These are phyloP conservation scores for Saprolegnia diclina DNA, from an alignment of 352 stramenopile species.

Conservation along the genomic window DNA sequence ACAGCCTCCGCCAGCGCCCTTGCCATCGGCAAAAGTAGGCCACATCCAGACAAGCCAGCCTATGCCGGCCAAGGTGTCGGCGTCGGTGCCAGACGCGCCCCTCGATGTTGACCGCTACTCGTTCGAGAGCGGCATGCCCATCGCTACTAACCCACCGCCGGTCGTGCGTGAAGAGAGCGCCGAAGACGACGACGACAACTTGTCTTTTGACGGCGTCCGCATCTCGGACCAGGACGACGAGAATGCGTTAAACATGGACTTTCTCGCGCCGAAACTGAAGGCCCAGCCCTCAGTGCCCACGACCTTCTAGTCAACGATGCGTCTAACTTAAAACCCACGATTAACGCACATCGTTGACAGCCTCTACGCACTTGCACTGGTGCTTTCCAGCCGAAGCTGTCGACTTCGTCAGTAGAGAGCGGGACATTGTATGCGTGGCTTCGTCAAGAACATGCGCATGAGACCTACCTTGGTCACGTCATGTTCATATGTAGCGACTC, in stretches of 20 bases:
- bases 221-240: slow-evolving; percentile 12
- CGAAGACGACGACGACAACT: slow-evolving; percentile 36
- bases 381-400: too few species aligned
- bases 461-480: too few species aligned
- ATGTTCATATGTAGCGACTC: too few species aligned
- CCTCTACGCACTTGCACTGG: too few species aligned
- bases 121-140: slow-evolving; percentile 1
- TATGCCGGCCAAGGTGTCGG: neutral
- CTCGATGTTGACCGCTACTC: slow-evolving; percentile 3
- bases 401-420: slow-evolving; percentile 1
- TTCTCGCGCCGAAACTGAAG: slow-evolving; percentile 47
- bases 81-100: neutral
- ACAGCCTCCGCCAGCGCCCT: slow-evolving; percentile 36
- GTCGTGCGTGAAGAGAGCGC: slow-evolving; percentile 30
- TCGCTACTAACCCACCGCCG: slow-evolving; percentile 27
- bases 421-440: neutral
- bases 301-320: neutral
- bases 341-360: neutral
- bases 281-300: slow-evolving; percentile 29
- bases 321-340: neutral
- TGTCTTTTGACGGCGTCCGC: slow-evolving; percentile 3
- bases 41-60: neutral
- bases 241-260: slow-evolving; percentile 67
- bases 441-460: too few species aligned
- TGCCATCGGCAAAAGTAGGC: neutral